These are phyloP conservation scores for Wickerhamomyces alni DNA, from an alignment of 805 yeast species.

Conservation along the genomic window DNA sequence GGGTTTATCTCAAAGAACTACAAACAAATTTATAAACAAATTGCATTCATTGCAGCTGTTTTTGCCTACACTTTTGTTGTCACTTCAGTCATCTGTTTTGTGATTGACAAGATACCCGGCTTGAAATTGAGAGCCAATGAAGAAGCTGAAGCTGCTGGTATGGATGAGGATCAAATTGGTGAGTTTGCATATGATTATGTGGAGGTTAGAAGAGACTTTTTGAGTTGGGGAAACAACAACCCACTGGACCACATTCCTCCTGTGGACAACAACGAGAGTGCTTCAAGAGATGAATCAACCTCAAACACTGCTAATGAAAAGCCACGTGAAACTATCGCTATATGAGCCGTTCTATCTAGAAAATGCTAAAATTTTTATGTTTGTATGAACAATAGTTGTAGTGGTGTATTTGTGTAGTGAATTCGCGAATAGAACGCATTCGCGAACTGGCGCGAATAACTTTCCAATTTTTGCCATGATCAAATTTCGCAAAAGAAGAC, in stretches of 20 bases:
- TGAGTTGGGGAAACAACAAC: conserved; percentile 35
- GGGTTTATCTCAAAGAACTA: conserved; percentile 92
- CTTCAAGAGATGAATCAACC: conserved; percentile 5
- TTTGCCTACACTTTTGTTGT: conserved; percentile 70
- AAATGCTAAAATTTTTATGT: no score
- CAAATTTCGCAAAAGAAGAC: no score
- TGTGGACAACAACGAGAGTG: neutral
- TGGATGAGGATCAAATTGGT: conserved; percentile 96
- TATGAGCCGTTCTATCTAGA: no score
- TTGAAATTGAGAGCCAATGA: conserved; percentile 74
- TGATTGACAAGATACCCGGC: conserved; percentile 75
- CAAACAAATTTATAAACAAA: conserved; percentile 85
- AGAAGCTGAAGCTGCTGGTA: conserved; percentile 81
- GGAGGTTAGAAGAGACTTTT: conserved; percentile 90
- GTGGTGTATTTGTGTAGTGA: no score
- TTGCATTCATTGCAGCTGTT: conserved; percentile 75
- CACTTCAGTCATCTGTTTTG: conserved; percentile 70
- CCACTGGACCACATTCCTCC: conserved; percentile 10
- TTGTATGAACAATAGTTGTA: no score
- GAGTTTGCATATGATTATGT: conserved; percentile 99
- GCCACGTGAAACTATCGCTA: no score
- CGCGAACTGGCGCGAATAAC: no score
- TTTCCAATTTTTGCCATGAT: no score
- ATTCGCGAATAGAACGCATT: no score
- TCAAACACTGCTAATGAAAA: conserved; percentile 1